Base-by-base conservation (phyloP, 441 rosid genomes). In the Eruca vesicaria region DNA sequence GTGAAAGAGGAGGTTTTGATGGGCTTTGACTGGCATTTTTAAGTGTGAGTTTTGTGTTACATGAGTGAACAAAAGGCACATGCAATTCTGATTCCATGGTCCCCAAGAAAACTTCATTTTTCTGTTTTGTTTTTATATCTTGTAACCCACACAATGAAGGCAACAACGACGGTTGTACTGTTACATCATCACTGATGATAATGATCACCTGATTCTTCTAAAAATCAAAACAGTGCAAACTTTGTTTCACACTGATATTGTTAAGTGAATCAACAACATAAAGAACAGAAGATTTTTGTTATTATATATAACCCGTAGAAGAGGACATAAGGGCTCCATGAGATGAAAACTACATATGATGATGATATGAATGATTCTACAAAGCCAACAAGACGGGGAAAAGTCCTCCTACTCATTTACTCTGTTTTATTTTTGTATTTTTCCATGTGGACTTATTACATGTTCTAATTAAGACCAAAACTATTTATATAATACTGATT, bases 11-110 rank as follows among this genome's bases (percentile, higher is more conserved):
- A 55, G 14, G 15, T 9, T 63, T 68, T 9, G 10, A 14, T 9
- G 3, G 71, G 18, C 14, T 56, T 76, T 76, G 79, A 76, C 79
- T 69, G 9, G 66, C 66, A n/a, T 63, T 69, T 48, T 76, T 41
- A 55, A 63, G 70, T 69, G 60, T 63, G 28, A 36, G 74, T 69
- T 53, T 63, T 69, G 73, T 61, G 78, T 50, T 76, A 69, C 45
- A 69, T 64, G 62, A 70, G 80, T 77, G 67, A 71, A 45, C 6
- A 3, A 45, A 45, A 71, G 69, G 79, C 75, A 76, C 79, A 76
- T 76, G 79, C 75, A 76, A n/a, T 41, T 76, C 16, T 48, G 21
- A 48, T 48, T 48, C 55, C 55, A 48, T 48, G 21, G 55, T 48
- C 55, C 21, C 55, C 55, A 48, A 48, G 11, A 48, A 16, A 48